Conservation (phyloP, 2,329 filamentous ascomycete species). For the Aspergillus sp. region DNA sequence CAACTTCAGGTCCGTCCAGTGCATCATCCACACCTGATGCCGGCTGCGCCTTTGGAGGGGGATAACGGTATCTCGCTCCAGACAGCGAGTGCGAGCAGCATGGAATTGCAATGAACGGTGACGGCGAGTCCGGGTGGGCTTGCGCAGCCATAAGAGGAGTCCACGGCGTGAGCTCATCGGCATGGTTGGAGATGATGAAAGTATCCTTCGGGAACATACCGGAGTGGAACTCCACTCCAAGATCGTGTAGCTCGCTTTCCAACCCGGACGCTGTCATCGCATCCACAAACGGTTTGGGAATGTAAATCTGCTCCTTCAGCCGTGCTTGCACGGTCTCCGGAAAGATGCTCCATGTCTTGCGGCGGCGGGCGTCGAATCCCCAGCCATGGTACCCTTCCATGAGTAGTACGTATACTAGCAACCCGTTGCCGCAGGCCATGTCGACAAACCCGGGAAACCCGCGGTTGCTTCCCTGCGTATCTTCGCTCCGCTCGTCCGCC, state of each 20-base stretch:
- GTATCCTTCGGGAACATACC: slow-evolving; percentile 72
- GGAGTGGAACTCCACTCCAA: slow-evolving; percentile 28
- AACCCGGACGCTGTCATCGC: background rate
- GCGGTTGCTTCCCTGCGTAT: slow-evolving; percentile 17
- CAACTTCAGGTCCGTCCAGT: slow-evolving; percentile 7
- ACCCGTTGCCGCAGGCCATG: slow-evolving; percentile 91
- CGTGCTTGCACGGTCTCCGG: slow-evolving; percentile 46
- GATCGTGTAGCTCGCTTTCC: slow-evolving; percentile 2
- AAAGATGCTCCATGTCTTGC: slow-evolving; percentile 83
- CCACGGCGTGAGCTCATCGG: slow-evolving; percentile 94
- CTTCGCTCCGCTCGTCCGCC: slow-evolving; percentile 14
- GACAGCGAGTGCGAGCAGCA: slow-evolving; percentile 90
- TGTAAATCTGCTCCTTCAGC: slow-evolving; percentile 60
- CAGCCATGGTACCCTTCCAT: slow-evolving; percentile 80
- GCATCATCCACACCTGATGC: slow-evolving; percentile 20
- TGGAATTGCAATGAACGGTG: slow-evolving; percentile 88
- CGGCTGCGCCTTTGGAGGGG: slow-evolving; percentile 37
- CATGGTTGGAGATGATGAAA: slow-evolving; percentile 96
- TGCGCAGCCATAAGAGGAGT: slow-evolving; percentile 82
- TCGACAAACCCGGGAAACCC: slow-evolving; percentile 88
- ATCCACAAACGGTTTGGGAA: slow-evolving; percentile 53
- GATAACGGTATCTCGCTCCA: slow-evolving; percentile 66
- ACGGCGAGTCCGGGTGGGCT: slow-evolving; percentile 52
- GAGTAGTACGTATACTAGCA: slow-evolving; percentile 79
- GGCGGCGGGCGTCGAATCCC: slow-evolving; percentile 85